Evolutionary conservation across 2,329 filamentous ascomycete species (phyloP).

Genomic region (Drechmeria coniospora): DNA sequence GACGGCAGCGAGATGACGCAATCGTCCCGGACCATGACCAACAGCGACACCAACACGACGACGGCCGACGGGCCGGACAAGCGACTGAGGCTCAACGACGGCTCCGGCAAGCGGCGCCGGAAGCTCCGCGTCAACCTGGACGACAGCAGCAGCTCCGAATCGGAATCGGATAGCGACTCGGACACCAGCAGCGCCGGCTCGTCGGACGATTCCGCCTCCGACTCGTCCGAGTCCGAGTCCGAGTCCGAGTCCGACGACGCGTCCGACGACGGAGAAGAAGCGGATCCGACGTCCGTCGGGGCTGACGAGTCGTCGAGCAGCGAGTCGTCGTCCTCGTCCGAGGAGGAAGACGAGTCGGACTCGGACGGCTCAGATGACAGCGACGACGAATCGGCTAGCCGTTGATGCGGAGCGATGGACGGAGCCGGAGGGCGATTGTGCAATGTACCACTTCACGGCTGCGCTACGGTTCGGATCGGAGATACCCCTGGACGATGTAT

Average conservation of each 20-base stretch:
- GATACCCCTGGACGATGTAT: slow-evolving; percentile 5
- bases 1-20: slow-evolving; percentile 15
- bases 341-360: slow-evolving; percentile 18
- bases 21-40: slow-evolving; percentile 14
- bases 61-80: slow-evolving; percentile 18
- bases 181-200: slow-evolving; percentile 21
- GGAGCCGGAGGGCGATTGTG: not conserved
- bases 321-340: slow-evolving; percentile 25
- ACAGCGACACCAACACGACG: slow-evolving; percentile 12
- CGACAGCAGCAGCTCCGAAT: slow-evolving; percentile 24
- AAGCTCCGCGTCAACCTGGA: slow-evolving; percentile 35
- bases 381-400: slow-evolving; percentile 2
- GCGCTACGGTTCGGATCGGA: slow-evolving; percentile 3
- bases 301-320: slow-evolving; percentile 22
- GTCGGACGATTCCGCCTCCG: slow-evolving; percentile 21
- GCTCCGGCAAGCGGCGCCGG: slow-evolving; percentile 31
- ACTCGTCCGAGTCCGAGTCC: slow-evolving; percentile 14
- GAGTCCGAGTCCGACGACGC: slow-evolving; percentile 22
- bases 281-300: slow-evolving; percentile 3
- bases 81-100: slow-evolving; percentile 28
- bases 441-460: slow-evolving; percentile 6
- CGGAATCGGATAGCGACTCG: slow-evolving; percentile 13
- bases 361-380: slow-evolving; percentile 13
- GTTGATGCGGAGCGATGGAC: too few relatives aligned
- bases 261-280: slow-evolving; percentile 11